Evolutionary conservation across 2,329 filamentous ascomycete genomes (phyloP).

Genomic region (Cytospora piceae): DNA sequence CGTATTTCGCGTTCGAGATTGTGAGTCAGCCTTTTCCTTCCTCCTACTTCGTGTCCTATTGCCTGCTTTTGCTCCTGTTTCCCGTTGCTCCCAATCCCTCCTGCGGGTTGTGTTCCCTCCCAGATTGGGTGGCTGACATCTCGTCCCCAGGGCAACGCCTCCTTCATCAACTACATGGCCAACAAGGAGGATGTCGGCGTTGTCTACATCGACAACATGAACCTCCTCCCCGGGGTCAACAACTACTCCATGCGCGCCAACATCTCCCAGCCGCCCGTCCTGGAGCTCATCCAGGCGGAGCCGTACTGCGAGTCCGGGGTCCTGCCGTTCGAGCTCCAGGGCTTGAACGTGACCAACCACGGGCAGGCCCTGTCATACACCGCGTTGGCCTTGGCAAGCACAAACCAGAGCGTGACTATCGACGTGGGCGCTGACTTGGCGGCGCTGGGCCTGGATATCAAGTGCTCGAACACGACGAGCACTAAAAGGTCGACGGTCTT

Average conservation of each 20-base stretch:
- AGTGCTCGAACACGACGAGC: slow-evolving; percentile 20
- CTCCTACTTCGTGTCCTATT: not conserved
- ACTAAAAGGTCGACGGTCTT: not conserved
- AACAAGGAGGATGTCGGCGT: slow-evolving; percentile 54
- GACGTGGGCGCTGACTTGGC: slow-evolving; percentile 51
- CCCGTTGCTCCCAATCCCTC: not conserved
- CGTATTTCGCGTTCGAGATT: slow-evolving; percentile 66
- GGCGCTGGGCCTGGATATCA: slow-evolving; percentile 22
- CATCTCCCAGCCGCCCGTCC: slow-evolving; percentile 54
- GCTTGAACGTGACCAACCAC: slow-evolving; percentile 54
- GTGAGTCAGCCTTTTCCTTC: slow-evolving; percentile 46
- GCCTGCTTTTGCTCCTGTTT: not conserved
- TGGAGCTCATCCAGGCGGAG: slow-evolving; percentile 46
- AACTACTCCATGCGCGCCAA: slow-evolving; percentile 56
- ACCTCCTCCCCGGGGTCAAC: slow-evolving; percentile 63
- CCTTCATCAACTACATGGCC: slow-evolving; percentile 62
- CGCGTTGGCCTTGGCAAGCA: slow-evolving; percentile 55
- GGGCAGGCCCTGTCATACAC: slow-evolving; percentile 61
- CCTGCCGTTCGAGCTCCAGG: slow-evolving; percentile 59
- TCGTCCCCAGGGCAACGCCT: slow-evolving; percentile 60
- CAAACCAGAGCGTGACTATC: slow-evolving; percentile 56
- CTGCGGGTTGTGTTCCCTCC: not conserved
- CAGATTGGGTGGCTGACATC: not conserved
- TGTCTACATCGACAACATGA: slow-evolving; percentile 60
- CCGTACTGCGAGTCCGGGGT: slow-evolving; percentile 59